Conservation (phyloP, 768 basidiomycete species). For the Mycena crocata region DNA sequence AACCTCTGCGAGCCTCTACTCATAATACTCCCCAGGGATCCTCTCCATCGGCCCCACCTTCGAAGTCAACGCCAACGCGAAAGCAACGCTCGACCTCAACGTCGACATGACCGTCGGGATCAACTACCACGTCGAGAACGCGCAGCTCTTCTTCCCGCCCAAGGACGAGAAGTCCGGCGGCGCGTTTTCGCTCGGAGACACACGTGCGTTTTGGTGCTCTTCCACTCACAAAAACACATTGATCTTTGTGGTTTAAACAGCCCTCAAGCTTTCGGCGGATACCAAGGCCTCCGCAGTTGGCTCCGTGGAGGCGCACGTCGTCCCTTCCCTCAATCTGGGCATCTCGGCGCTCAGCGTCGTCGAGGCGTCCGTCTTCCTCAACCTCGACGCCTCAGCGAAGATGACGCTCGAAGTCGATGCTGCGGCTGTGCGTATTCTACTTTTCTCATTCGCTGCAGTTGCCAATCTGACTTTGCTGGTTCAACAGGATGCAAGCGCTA, state of each 20-base stretch:
- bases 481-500: too few species aligned
- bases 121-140: slow-evolving; percentile 53
- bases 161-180: slow-evolving; percentile 31
- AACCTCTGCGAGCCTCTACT: background rate
- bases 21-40: slow-evolving; percentile 53
- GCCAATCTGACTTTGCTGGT: background rate
- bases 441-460: background rate
- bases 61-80: slow-evolving; percentile 52
- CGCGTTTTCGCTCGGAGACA: too few species aligned
- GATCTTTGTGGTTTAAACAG: slow-evolving; percentile 24
- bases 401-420: slow-evolving; percentile 4
- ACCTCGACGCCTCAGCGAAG: slow-evolving; percentile 11
- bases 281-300: slow-evolving; percentile 43
- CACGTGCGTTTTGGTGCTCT: too few species aligned
- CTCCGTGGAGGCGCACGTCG: slow-evolving; percentile 47
- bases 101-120: slow-evolving; percentile 55
- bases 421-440: background rate
- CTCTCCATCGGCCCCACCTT: slow-evolving; percentile 62
- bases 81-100: slow-evolving; percentile 48
- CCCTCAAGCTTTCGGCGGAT: slow-evolving; percentile 45
- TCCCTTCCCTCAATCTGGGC: slow-evolving; percentile 49
- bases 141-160: slow-evolving; percentile 57
- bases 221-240: background rate
- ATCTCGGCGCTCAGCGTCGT: slow-evolving; percentile 30
- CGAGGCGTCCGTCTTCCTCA: background rate